Evolutionary conservation across 2,329 filamentous ascomycete species (phyloP).

Genomic region (Neonectria coccinea): DNA sequence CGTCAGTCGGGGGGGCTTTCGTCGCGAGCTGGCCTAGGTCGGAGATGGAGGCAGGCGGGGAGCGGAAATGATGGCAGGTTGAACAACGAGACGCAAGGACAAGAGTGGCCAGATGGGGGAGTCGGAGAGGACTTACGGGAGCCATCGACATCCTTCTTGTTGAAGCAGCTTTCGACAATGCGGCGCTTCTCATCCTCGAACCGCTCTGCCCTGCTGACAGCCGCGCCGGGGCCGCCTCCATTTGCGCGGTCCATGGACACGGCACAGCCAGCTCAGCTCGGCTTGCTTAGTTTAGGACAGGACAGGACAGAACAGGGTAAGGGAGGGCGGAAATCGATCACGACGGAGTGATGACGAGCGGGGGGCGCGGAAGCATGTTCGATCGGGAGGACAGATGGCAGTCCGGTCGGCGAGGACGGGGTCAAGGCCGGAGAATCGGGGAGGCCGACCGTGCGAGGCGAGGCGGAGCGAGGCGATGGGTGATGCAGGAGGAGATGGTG

Average conservation of each 20-base stretch:
- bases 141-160: conserved; percentile 87
- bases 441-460: conserved; percentile 5
- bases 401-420: conserved; percentile 14
- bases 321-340: conserved; percentile 32
- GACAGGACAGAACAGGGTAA: background rate
- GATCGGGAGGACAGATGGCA: conserved; percentile 25
- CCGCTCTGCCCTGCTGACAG: conserved; percentile 72
- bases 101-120: conserved; percentile 12
- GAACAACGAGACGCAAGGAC: background rate
- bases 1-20: conserved; percentile 28
- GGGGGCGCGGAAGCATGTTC: conserved; percentile 47
- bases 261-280: conserved; percentile 12
- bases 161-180: conserved; percentile 95
- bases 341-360: conserved; percentile 35
- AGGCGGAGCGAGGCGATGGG: conserved; percentile 6
- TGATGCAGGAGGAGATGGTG: conserved; percentile 21
- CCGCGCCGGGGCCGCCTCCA: conserved; percentile 51
- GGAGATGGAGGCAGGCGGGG: background rate
- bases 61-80: background rate
- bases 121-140: conserved; percentile 71
- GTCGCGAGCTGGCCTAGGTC: background rate
- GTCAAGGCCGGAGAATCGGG: conserved; percentile 1
- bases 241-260: conserved; percentile 55
- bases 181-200: conserved; percentile 98
- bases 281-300: background rate